Evolutionary conservation across 306 rosid species (phyloP), one percentile per base, ranked within the genome.

Genomic region (Fragaria ananassa): DNA sequence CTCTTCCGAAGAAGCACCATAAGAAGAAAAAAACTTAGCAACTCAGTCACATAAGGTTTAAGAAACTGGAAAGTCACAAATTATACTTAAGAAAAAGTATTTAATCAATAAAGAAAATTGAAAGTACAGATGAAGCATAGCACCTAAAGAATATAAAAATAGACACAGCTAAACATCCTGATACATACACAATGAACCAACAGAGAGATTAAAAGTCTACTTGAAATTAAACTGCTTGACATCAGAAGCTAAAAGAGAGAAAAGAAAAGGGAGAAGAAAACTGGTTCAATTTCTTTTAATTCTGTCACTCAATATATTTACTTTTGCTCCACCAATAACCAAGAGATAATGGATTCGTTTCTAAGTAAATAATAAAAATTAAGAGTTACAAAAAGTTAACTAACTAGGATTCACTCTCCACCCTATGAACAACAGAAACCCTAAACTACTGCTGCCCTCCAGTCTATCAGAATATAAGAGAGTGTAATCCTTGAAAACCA

Each of bases 31-130:
- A 39, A 45, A 80, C 8, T 35, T 60, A 10, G 12, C 34, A 54
- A 63, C 74, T 61, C 51, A 14, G 39, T 60, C 42, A 73, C 14
- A 27, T 17, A 73, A 41, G 76, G 61, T 46, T 72, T 14, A 42
- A 51, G 18, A 51, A 2, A 19, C 41, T 1, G 66, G 27, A 54
- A 53, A 49, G 35, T 35, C 39, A n/a, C 35, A 54, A 72, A 51
- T 6, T 19, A 5, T 9, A 23, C n/a, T 29, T 29, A 54, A 6
- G 51, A 13, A 51, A 2, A 64, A 21, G 44, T 34, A 64, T 4
- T 18, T 23, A 29, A 31, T 5, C 35, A 14, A n/a, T 63, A 75
- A 18, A 21, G 51, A 35, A 51, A 13, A 15, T 15, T 8, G 35
- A 12, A 62, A 34, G 35, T 49, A 34, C 21, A 49, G 4, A n/a